A percentile compares a stretch with the other conserved stretches of the same genome.
phyloP scores from a whole-genome alignment of 345 rosid genomes.

The Hibiscus syriacus region DNA sequence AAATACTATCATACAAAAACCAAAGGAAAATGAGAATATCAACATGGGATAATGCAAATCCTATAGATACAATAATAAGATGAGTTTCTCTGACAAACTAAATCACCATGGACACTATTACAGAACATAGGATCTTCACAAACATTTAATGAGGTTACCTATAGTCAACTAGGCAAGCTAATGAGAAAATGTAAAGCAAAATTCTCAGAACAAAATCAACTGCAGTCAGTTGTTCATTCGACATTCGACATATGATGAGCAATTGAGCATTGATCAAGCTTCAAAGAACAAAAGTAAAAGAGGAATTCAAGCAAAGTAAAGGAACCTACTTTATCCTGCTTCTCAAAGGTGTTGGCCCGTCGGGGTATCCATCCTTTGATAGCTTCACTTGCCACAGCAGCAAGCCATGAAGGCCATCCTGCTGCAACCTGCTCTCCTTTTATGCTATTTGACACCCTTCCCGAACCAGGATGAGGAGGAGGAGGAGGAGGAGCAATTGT shows the following conservation, averaged over 20 bases:
- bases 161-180: not conserved
- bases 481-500: constrained; percentile 15
- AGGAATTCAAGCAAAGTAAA: constrained; percentile 12
- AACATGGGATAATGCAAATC: not conserved
- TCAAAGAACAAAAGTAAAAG: not conserved
- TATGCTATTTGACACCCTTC: constrained; percentile 31
- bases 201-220: not conserved
- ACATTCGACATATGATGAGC: too few relatives aligned
- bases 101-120: not conserved
- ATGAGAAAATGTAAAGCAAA: too few relatives aligned
- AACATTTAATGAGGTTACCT: not conserved
- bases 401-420: constrained; percentile 98
- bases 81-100: not conserved
- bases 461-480: constrained; percentile 18
- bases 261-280: not conserved
- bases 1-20: constrained; percentile 2
- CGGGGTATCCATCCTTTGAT: constrained; percentile 80
- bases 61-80: not conserved
- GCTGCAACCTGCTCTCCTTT: constrained; percentile 57
- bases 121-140: not conserved
- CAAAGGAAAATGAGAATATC: constrained; percentile 1
- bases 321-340: constrained; percentile 62
- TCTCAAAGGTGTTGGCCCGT: constrained; percentile 62
- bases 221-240: not conserved
- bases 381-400: constrained; percentile 68